A percentile compares a stretch with the other conserved stretches of the same genome.
Conservation (phyloP, 257 asterid species). For the Ocimum tenuiflorum region DNA sequence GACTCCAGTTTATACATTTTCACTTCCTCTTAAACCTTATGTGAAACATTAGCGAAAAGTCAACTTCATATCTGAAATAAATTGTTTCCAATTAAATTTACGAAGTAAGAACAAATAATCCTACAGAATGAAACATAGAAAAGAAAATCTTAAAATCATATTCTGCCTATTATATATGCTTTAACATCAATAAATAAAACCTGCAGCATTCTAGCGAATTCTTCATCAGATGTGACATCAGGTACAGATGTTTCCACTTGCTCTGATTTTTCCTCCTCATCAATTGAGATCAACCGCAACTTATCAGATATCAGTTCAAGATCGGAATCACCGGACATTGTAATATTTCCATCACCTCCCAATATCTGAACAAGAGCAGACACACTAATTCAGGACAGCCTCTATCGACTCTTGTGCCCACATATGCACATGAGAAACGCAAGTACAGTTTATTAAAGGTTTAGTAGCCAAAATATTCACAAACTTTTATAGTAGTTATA, state of each 20-base stretch:
- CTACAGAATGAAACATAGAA: not conserved
- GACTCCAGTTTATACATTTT: not conserved
- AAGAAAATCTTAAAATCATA: not conserved
- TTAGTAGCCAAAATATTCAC: no score
- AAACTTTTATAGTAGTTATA: no score
- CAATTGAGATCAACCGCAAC: conserved; percentile 50
- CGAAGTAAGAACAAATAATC: not conserved
- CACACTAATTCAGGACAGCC: not conserved
- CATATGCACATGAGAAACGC: not conserved
- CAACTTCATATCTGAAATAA: conserved; percentile 6
- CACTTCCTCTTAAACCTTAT: not conserved
- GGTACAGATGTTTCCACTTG: conserved; percentile 28
- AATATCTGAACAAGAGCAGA: conserved; percentile 38
- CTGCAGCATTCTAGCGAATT: conserved; percentile 78
- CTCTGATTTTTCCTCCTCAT: conserved; percentile 31
- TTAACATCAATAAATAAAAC: conserved; percentile 26
- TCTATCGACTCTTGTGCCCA: not conserved
- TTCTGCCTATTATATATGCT: not conserved
- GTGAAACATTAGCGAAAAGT: not conserved
- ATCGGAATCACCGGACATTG: conserved; percentile 55
- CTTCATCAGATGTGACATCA: conserved; percentile 64
- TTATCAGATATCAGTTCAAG: conserved; percentile 49
- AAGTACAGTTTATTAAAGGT: not conserved
- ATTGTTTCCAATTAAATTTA: not conserved
- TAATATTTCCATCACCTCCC: conserved; percentile 43